These are phyloP conservation scores for Neurospora sp. DNA, from an alignment of 495 filamentous ascomycete species.

Conservation along the genomic window DNA sequence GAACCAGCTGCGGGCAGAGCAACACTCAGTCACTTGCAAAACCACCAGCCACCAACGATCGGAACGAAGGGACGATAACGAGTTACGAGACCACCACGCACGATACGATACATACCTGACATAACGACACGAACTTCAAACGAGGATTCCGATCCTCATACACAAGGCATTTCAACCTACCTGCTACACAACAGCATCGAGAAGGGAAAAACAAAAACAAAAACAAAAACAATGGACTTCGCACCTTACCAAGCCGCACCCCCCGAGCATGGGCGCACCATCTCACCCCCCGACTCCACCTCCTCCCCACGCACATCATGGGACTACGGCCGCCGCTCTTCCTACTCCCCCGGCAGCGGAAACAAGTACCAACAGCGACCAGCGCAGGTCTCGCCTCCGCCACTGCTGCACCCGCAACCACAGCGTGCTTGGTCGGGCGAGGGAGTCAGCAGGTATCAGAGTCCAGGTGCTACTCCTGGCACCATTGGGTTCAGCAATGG, in stretches of 20 bases:
- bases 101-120: background rate
- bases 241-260: conserved; percentile 88
- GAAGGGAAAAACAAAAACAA: background rate
- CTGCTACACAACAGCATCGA: background rate
- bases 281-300: conserved; percentile 50
- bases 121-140: background rate
- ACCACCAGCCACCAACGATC: background rate
- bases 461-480: conserved; percentile 4
- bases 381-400: conserved; percentile 30
- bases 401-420: conserved; percentile 40
- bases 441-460: conserved; percentile 14
- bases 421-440: conserved; percentile 39
- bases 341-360: conserved; percentile 34
- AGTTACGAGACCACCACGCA: background rate
- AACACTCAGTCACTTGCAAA: background rate
- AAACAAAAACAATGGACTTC: conserved; percentile 60
- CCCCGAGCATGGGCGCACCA: conserved; percentile 63
- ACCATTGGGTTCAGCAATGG: background rate
- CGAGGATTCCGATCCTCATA: background rate
- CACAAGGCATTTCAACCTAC: background rate
- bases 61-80: background rate
- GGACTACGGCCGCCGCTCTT: conserved; percentile 26
- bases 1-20: background rate
- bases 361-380: conserved; percentile 27
- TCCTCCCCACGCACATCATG: conserved; percentile 43